These are phyloP conservation scores for Corymbia calophylla DNA, from an alignment of 441 rosid species.

Conservation along the genomic window DNA sequence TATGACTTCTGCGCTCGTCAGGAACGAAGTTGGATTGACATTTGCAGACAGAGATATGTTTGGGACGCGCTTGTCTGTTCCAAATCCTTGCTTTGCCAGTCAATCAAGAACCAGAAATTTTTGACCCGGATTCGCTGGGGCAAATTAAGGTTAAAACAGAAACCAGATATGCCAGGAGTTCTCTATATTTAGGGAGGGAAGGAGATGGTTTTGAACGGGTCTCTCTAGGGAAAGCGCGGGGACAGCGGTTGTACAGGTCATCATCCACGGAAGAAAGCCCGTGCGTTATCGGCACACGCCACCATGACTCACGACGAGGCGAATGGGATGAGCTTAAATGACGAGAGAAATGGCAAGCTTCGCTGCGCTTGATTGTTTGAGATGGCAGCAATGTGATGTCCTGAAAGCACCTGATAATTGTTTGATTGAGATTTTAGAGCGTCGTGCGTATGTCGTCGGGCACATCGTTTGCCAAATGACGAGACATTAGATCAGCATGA, in stretches of 20 bases:
- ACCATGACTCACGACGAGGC: not conserved
- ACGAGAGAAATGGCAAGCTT: not conserved
- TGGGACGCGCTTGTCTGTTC: slow-evolving; percentile 5
- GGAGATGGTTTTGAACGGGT: not conserved
- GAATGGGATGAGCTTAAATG: not conserved
- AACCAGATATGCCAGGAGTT: not conserved
- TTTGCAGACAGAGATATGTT: slow-evolving; percentile 1
- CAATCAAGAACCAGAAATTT: slow-evolving; percentile 20
- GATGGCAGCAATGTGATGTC: not conserved
- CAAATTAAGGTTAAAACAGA: not conserved
- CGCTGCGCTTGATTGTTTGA: not conserved
- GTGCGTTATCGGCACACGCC: not conserved
- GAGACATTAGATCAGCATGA: not conserved
- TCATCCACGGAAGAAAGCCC: not conserved
- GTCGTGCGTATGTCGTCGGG: not conserved
- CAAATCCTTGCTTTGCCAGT: not conserved
- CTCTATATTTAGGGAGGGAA: slow-evolving; percentile 5
- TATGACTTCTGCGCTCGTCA: not conserved
- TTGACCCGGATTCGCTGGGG: slow-evolving; percentile 16
- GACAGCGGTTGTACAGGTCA: not conserved
- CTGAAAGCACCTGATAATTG: not conserved
- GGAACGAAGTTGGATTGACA: slow-evolving; percentile 8
- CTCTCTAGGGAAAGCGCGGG: slow-evolving; percentile 11
- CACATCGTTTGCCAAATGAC: not conserved
- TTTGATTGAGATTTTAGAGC: not conserved